Evolutionary conservation across 2,329 filamentous ascomycete species (phyloP).

Genomic region (Venturia effusa): DNA sequence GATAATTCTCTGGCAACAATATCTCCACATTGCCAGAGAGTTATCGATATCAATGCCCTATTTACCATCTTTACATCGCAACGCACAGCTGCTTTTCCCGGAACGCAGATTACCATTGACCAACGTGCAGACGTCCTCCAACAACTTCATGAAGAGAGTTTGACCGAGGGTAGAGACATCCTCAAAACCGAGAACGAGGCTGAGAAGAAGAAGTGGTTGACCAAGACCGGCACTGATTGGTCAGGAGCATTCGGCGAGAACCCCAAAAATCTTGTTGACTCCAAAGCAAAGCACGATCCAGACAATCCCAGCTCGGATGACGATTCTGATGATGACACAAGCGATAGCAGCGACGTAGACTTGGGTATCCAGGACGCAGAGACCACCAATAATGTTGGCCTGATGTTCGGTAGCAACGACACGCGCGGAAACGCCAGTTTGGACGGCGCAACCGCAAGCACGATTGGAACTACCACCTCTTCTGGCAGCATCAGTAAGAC

Average conservation of each 20-base stretch:
- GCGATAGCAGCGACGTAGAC: slow-evolving; percentile 33
- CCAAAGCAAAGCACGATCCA: slow-evolving; percentile 40
- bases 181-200: slow-evolving; percentile 61
- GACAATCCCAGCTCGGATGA: slow-evolving; percentile 35
- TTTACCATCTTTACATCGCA: background rate
- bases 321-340: slow-evolving; percentile 29
- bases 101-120: background rate
- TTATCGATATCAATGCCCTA: background rate
- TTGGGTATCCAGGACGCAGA: slow-evolving; percentile 50
- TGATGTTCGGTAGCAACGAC: background rate
- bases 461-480: slow-evolving; percentile 7
- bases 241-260: slow-evolving; percentile 75
- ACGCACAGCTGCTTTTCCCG: background rate
- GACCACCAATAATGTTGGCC: slow-evolving; percentile 14
- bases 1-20: background rate
- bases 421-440: background rate
- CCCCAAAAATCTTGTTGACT: slow-evolving; percentile 49
- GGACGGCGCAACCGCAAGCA: slow-evolving; percentile 2
- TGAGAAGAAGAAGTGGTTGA: slow-evolving; percentile 67
- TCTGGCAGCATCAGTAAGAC: slow-evolving; percentile 37
- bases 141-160: slow-evolving; percentile 68
- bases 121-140: slow-evolving; percentile 47
- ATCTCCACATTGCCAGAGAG: background rate
- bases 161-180: slow-evolving; percentile 71
- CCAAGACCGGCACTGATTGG: slow-evolving; percentile 76